Conservation (phyloP, 495 filamentous ascomycete species). For the Sabuloglossum arenarium region DNA sequence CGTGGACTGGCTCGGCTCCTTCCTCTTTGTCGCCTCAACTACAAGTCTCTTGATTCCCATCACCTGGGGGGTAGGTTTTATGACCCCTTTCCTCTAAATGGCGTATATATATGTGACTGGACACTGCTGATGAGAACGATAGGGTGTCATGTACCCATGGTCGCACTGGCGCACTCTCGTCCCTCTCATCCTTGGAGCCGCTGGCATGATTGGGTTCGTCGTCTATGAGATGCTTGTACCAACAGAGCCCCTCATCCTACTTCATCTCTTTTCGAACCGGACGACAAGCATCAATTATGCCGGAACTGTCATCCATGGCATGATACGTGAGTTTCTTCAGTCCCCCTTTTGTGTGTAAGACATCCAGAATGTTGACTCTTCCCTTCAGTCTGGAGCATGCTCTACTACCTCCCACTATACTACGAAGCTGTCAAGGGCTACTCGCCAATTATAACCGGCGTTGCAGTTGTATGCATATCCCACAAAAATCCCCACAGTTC, state of each 20-base stretch:
- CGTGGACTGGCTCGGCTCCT: constrained; percentile 23
- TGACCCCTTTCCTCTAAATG: background rate
- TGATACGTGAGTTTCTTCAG: constrained; percentile 9
- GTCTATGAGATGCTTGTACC: constrained; percentile 23
- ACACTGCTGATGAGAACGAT: background rate
- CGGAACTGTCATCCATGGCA: constrained; percentile 29
- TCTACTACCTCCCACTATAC: constrained; percentile 47
- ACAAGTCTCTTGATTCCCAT: constrained; percentile 32
- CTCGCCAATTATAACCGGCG: constrained; percentile 30
- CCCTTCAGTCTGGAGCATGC: constrained; percentile 21
- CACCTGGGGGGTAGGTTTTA: constrained; percentile 21
- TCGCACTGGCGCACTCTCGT: constrained; percentile 23
- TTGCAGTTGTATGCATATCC: constrained; percentile 24
- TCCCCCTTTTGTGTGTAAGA: background rate
- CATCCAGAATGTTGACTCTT: background rate
- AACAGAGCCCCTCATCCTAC: constrained; percentile 30
- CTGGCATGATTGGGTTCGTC: constrained; percentile 13
- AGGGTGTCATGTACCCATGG: constrained; percentile 30
- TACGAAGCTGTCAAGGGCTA: constrained; percentile 36
- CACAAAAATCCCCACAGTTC: background rate
- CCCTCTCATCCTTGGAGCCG: constrained; percentile 24
- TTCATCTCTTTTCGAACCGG: constrained; percentile 26
- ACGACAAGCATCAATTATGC: constrained; percentile 23
- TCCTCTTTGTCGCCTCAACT: constrained; percentile 26
- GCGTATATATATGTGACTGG: background rate